Evolutionary conservation across 2,329 filamentous ascomycete species (phyloP), one percentile per base, ranked within the genome.

Genomic region (Aspergillus uvarum): DNA sequence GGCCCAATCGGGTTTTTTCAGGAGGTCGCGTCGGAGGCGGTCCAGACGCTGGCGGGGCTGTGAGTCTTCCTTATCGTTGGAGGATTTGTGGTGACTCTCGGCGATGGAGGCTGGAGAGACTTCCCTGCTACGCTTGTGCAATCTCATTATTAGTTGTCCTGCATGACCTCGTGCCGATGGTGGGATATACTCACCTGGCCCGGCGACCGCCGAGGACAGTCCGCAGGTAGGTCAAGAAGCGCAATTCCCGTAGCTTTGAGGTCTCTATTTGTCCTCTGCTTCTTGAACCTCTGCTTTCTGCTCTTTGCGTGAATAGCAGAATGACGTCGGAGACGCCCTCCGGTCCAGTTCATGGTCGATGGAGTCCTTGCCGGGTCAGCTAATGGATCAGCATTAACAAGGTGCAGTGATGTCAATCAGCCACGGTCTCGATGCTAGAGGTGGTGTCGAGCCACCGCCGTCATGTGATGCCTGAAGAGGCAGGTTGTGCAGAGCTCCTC

Each of bases 321-420:
- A 64, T 78, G 73, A 42, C 77, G 76, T 53, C 73, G 72, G 24
- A 80, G 68, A 56, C 73, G 74, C 32, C 78, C 77, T 57, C 77
- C 77, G 24, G 75, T 79, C 78, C 78, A 80, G 58, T 80, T 80
- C 78, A 80, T 80, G 7, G 14, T 53, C 26, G 11, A 5, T 38
- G 24, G 31, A 31, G n/a, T 14, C n/a, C 12, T 14, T n/a, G 14
- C 22, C 22, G 22, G 22, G 11, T 14, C 16, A 14, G 16, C 26
- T 22, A 10, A 10, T 24, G 54, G 19, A 19, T n/a, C 24, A 10
- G 35, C 19, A 3, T 16, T 50, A 24, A 50, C 29, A 49, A 49
- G 19, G 2, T 5, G 47, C 47, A n/a, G 29, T 29, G 22, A n/a
- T 26, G 21, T 29, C 14, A 50, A 19, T 12, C 19, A 6, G 38